Evolutionary conservation across 1,139 yeast species (phyloP).

Genomic region (Hyphopichia buzzinii): DNA sequence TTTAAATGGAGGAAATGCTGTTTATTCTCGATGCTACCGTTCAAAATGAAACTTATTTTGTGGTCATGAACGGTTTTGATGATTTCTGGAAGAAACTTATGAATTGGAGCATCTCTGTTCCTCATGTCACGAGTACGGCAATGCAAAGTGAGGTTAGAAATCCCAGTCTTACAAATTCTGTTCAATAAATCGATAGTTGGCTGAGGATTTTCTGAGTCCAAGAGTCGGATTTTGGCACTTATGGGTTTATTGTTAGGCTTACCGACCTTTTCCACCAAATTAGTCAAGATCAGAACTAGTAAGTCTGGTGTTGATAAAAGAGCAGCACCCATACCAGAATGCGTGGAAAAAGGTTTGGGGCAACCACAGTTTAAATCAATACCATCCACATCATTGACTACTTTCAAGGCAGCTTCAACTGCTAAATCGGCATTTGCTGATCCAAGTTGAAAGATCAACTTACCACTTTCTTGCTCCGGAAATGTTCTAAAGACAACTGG

Average conservation of each 20-base stretch:
- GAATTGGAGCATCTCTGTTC: slow-evolving; percentile 74
- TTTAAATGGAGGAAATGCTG: slow-evolving; percentile 57
- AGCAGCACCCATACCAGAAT: slow-evolving; percentile 98
- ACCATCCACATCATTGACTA: slow-evolving; percentile 85
- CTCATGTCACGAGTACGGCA: slow-evolving; percentile 90
- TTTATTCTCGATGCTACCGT: slow-evolving; percentile 68
- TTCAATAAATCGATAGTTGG: slow-evolving; percentile 64
- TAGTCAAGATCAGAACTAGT: slow-evolving; percentile 62
- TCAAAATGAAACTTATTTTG: slow-evolving; percentile 70
- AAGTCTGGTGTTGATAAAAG: slow-evolving; percentile 76
- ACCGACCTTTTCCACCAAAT: slow-evolving; percentile 78
- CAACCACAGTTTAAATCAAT: slow-evolving; percentile 95
- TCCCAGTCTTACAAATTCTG: slow-evolving; percentile 75
- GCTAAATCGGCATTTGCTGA: slow-evolving; percentile 82
- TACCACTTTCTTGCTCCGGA: slow-evolving; percentile 58
- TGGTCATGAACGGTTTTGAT: slow-evolving; percentile 60
- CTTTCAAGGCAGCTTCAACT: slow-evolving; percentile 77
- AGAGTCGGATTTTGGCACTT: slow-evolving; percentile 81
- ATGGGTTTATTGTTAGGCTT: slow-evolving; percentile 73
- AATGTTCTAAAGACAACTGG: slow-evolving; percentile 71
- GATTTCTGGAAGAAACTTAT: slow-evolving; percentile 59
- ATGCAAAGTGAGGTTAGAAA: slow-evolving; percentile 80
- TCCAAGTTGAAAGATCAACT: slow-evolving; percentile 85
- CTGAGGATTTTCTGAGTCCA: slow-evolving; percentile 52
- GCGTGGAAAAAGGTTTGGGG: slow-evolving; percentile 86